A percentile compares a stretch with the other conserved stretches of the same genome.
These are phyloP conservation scores for Prunus campanulata DNA, from an alignment of 306 rosid genomes.

Conservation along the genomic window DNA sequence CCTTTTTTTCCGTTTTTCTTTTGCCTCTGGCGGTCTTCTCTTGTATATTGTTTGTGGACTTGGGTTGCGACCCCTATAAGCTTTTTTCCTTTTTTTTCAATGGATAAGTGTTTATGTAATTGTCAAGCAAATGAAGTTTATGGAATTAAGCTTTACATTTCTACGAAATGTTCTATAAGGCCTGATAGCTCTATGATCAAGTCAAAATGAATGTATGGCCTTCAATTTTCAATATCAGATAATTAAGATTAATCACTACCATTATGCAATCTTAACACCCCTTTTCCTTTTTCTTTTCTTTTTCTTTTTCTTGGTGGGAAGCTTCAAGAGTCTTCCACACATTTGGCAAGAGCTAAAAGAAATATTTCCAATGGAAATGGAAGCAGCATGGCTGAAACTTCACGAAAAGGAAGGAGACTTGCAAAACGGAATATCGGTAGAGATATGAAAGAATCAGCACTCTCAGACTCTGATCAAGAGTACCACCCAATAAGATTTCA, in stretches of 20 bases:
- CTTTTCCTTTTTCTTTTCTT: not conserved
- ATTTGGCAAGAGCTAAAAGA: conserved; percentile 47
- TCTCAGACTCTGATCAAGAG: conserved; percentile 37
- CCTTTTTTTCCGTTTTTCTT: not conserved
- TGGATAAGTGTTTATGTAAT: not conserved
- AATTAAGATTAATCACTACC: not conserved
- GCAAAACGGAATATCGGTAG: conserved; percentile 22
- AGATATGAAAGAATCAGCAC: conserved; percentile 23
- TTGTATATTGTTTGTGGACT: not conserved
- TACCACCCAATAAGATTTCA: conserved; percentile 25
- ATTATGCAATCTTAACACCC: not conserved
- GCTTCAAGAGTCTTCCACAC: conserved; percentile 45
- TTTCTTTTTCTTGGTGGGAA: conserved; percentile 9
- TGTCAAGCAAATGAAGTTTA: not conserved
- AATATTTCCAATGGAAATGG: conserved; percentile 26
- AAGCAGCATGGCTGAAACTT: conserved; percentile 33
- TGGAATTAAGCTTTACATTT: not conserved
- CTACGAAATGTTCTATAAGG: conserved; percentile 2
- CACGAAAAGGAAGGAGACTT: conserved; percentile 52
- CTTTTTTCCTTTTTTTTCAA: not conserved
- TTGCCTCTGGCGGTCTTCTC: not conserved
- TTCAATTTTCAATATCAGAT: not conserved
- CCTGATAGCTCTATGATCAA: not conserved
- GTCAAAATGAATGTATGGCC: not conserved
- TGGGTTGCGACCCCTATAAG: not conserved